These are phyloP conservation scores for Helicostylum pulchrum DNA, from an alignment of 192 early-diverging fungal species.

Conservation along the genomic window DNA sequence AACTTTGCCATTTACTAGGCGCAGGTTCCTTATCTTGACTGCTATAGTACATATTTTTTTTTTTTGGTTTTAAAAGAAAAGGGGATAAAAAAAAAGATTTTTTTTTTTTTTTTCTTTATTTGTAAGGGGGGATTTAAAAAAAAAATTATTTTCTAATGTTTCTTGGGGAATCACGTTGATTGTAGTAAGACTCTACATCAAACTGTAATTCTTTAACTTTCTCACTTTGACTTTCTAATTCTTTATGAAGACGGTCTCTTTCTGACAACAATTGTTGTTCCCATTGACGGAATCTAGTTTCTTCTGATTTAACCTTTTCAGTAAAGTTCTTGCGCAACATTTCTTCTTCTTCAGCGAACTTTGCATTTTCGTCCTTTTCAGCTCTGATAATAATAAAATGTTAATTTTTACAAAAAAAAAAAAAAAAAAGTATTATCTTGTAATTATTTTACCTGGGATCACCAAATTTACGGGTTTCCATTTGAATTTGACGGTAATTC, in stretches of 20 bases:
- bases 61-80: background rate
- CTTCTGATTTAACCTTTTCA: constrained; percentile 93
- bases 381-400: too few relatives aligned
- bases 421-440: too few relatives aligned
- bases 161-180: constrained; percentile 35
- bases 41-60: background rate
- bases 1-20: constrained; percentile 5
- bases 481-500: constrained; percentile 82
- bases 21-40: background rate
- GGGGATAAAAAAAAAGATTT: background rate
- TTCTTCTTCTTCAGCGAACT: constrained; percentile 99
- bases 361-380: constrained; percentile 61
- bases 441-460: constrained; percentile 77
- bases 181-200: constrained; percentile 55
- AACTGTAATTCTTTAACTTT: constrained; percentile 88
- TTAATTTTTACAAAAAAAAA: too few relatives aligned
- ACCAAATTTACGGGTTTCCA: constrained; percentile 87
- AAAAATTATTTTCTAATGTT: constrained; percentile 25
- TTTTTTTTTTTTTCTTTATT: constrained; percentile 6
- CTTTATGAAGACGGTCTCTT: constrained; percentile 96
- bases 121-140: background rate
- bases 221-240: constrained; percentile 90
- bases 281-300: constrained; percentile 96
- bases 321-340: constrained; percentile 91
- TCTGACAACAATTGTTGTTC: constrained; percentile 87